Evolutionary conservation across 352 stramenopile species (phyloP).

Genomic region (Phytophthora boehmeriae): DNA sequence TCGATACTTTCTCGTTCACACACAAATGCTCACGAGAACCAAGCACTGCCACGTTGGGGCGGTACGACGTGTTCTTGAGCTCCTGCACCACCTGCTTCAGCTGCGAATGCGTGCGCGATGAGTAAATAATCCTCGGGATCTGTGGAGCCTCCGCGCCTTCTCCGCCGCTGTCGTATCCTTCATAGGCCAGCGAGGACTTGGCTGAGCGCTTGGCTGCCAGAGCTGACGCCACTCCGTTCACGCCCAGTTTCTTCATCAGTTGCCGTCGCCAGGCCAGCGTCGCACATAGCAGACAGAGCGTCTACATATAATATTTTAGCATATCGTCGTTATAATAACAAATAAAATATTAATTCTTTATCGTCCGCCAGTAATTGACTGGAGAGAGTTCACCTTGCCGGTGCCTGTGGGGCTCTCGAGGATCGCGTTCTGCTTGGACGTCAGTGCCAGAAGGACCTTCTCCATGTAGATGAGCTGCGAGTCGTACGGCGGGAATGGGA

Average conservation of each 20-base stretch:
- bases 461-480: conserved; percentile 98
- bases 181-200: conserved; percentile 47
- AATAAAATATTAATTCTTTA: no score
- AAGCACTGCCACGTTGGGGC: conserved; percentile 87
- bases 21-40: conserved; percentile 97
- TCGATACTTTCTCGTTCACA: conserved; percentile 94
- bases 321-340: no score
- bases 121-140: conserved; percentile 96
- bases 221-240: background rate
- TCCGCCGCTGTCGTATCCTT: conserved; percentile 45
- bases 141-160: conserved; percentile 40
- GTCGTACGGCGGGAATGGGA: conserved; percentile 97
- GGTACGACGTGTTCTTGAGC: conserved; percentile 95
- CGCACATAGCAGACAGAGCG: conserved; percentile 96
- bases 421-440: conserved; percentile 94
- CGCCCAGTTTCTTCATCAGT: conserved; percentile 58
- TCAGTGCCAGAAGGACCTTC: conserved; percentile 93
- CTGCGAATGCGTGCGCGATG: conserved; percentile 98
- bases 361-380: background rate
- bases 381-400: conserved; percentile 85
- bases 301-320: conserved; percentile 75
- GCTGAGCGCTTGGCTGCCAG: conserved; percentile 7
- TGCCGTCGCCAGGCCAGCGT: conserved; percentile 94
- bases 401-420: conserved; percentile 98
- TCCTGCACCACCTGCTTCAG: conserved; percentile 97